Base-by-base conservation (phyloP, 2,329 filamentous ascomycete species). In the Pseudogymnoascus sp. region DNA sequence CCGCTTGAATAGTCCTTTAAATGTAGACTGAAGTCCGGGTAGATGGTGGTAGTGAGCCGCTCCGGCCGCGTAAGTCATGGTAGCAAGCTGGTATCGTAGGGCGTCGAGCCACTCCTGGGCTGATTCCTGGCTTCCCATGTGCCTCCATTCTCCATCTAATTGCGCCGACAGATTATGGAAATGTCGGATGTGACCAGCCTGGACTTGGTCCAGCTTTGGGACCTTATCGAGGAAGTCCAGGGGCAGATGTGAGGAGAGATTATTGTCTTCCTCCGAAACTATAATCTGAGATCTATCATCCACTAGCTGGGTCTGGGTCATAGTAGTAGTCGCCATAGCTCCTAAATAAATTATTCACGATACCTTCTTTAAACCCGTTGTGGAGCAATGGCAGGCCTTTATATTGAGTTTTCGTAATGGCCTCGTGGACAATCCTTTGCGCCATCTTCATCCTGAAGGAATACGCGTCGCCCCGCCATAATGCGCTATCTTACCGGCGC, bases 1-100 rank as follows among this genome's bases (percentile, higher is more conserved):
- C 16, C 69, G 67, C 2, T 70, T 68, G 14, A 78, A 64, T 0
- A 79, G 67, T 0, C 65, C 63, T 63, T 76, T 75, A 69, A 75
- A 76, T 1, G 72, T 65, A 6, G 67, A 67, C 4, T 75, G 70
- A 31, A 77, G 60, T 14, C 71, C 72, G 0, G 76, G 75, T 11
- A 75, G 66, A 4, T 72, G 75, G 63, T 79, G 73, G 61, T 75
- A 78, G 65, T 79, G 77, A 1, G 76, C 70, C 1, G 69, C 65
- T 0, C 70, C 73, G 0, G 73, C 65, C 2, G 72, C 76, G 62
- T 79, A 79, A 16, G 71, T 69, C 73, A 78, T 78, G 2, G 72
- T 75, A 31, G 62, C 62, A 33, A 65, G 33, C 31, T 65, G 62
- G 24, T 64, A 64, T 19, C 62, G n/a, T n/a, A 62, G 61, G 11